Evolutionary conservation across 202 grass and related monocot genomes (phyloP).

Genomic region (Setaria italica): DNA sequence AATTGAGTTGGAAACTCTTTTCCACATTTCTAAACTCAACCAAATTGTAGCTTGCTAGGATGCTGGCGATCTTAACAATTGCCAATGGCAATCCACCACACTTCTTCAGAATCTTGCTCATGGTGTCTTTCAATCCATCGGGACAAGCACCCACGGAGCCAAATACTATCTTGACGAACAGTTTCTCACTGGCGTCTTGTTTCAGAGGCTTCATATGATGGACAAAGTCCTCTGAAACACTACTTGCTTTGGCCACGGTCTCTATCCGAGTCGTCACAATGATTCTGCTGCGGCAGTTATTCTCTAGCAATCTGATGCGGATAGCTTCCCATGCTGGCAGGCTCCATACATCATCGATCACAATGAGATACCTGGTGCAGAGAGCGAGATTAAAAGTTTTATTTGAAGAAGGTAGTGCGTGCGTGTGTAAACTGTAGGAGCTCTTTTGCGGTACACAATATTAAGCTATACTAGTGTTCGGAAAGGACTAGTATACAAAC

Average conservation of each 20-base stretch:
- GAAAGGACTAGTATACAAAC: too few relatives aligned
- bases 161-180: background rate
- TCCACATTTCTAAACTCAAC: background rate
- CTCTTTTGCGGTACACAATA: too few relatives aligned
- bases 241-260: background rate
- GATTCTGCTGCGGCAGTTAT: background rate
- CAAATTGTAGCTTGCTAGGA: background rate
- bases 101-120: background rate
- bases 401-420: too few relatives aligned
- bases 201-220: background rate
- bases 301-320: background rate
- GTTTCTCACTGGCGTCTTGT: background rate
- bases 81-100: constrained; percentile 3
- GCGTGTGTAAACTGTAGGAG: too few relatives aligned
- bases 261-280: constrained; percentile 17
- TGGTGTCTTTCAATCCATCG: background rate
- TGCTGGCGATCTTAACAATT: background rate
- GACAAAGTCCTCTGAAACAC: background rate
- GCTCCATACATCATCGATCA: constrained; percentile 2
- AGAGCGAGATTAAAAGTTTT: too few relatives aligned
- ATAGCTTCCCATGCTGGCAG: background rate
- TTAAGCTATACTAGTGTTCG: too few relatives aligned
- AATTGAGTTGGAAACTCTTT: background rate
- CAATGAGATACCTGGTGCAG: background rate
- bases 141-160: background rate